Conservation (phyloP, 78 protist species). For the Dictyostelium firmibasis region DNA sequence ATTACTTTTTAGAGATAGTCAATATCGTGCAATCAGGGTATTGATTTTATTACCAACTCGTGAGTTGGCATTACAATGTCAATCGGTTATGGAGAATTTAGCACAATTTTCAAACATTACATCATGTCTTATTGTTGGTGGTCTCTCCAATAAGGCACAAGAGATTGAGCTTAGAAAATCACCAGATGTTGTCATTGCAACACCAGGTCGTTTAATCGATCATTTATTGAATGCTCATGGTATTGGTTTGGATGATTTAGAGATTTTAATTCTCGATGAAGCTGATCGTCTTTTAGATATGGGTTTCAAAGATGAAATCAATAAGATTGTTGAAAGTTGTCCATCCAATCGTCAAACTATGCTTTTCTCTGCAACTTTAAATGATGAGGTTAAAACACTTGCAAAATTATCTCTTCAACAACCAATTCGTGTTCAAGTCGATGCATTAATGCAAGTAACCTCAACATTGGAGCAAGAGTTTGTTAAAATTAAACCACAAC, state of each 20-base stretch:
- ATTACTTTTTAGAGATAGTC: conserved; percentile 45
- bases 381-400: conserved; percentile 85
- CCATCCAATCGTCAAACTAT: conserved; percentile 90
- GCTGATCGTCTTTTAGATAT: conserved; percentile 94
- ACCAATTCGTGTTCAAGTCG: conserved; percentile 86
- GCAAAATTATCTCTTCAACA: conserved; percentile 71
- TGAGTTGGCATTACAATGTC: conserved; percentile 94
- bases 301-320: conserved; percentile 90
- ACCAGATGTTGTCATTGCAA: conserved; percentile 94
- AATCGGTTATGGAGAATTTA: conserved; percentile 79
- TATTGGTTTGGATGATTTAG: conserved; percentile 84
- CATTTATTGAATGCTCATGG: conserved; percentile 88
- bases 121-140: conserved; percentile 90
- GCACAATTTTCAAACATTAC: conserved; percentile 82
- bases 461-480: conserved; percentile 87
- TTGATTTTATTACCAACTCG: conserved; percentile 92
- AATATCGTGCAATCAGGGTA: conserved; percentile 50
- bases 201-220: conserved; percentile 96
- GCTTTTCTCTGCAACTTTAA: conserved; percentile 95
- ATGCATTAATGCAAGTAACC: conserved; percentile 79
- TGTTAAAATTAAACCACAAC: conserved; percentile 67
- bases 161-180: conserved; percentile 66
- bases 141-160: conserved; percentile 83
- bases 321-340: conserved; percentile 82
- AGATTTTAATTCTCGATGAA: conserved; percentile 91